These are phyloP conservation scores for Umbelopsis sp. DNA, from an alignment of 192 early-diverging fungal genomes.

Conservation along the genomic window DNA sequence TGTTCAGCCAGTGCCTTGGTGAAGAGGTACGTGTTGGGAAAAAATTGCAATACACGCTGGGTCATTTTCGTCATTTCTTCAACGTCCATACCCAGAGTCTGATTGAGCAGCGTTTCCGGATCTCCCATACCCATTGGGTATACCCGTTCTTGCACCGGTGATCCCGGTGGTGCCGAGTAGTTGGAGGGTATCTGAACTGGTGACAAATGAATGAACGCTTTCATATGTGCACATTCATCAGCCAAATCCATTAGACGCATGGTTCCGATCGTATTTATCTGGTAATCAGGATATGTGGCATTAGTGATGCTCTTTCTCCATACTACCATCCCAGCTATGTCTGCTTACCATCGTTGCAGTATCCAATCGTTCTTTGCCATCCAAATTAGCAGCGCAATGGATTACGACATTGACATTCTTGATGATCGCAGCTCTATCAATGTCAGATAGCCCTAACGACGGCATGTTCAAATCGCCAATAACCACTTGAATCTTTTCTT, in stretches of 20 bases:
- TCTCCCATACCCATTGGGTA: conserved; percentile 26
- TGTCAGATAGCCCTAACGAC: conserved; percentile 40
- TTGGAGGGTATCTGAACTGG: background rate
- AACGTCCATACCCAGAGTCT: conserved; percentile 15
- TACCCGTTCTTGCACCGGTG: conserved; percentile 18
- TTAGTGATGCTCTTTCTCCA: background rate
- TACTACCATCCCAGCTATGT: background rate
- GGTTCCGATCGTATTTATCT: conserved; percentile 39
- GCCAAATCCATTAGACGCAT: conserved; percentile 31
- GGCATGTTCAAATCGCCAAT: conserved; percentile 43
- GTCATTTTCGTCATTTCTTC: conserved; percentile 15
- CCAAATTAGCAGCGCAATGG: conserved; percentile 52
- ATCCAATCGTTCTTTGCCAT: conserved; percentile 48
- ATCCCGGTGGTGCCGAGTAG: background rate
- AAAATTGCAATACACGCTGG: conserved; percentile 21
- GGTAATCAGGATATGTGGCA: background rate
- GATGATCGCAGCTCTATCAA: conserved; percentile 41
- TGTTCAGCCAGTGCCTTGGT: conserved; percentile 54
- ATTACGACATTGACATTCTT: conserved; percentile 46
- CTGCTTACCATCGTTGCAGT: conserved; percentile 47
- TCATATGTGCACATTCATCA: conserved; percentile 32
- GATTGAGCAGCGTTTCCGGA: conserved; percentile 22
- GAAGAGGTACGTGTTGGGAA: conserved; percentile 49
- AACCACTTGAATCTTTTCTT: conserved; percentile 48
- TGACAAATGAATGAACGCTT: conserved; percentile 37